Conservation (phyloP, 495 filamentous ascomycete species). For the Hapsidospora chrysogenum region DNA sequence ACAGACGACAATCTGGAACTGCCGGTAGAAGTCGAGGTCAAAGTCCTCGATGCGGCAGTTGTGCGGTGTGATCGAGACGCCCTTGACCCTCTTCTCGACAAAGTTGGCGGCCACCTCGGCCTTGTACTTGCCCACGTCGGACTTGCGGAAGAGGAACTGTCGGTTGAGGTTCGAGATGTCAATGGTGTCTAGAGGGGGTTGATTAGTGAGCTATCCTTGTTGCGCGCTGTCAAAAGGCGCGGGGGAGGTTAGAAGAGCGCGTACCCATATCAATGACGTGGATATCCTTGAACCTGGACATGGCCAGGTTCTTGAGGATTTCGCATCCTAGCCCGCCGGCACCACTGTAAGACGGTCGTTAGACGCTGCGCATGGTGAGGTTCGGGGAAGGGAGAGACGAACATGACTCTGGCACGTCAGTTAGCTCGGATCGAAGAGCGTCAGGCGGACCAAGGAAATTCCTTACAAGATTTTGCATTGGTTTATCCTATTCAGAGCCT, state of each 20-base stretch:
- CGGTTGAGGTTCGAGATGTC: slow-evolving; percentile 97
- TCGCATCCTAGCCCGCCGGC: slow-evolving; percentile 94
- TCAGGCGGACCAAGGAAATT: slow-evolving; percentile 8
- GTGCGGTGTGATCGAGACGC: slow-evolving; percentile 82
- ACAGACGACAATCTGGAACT: slow-evolving; percentile 85
- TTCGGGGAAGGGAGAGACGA: neutral
- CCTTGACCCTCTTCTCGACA: slow-evolving; percentile 73
- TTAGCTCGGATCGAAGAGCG: neutral
- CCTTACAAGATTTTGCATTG: slow-evolving; percentile 52
- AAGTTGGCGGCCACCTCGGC: slow-evolving; percentile 85
- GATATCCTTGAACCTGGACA: slow-evolving; percentile 91
- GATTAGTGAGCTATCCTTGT: no score
- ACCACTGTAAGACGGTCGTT: slow-evolving; percentile 36
- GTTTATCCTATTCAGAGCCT: slow-evolving; percentile 41
- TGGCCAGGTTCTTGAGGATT: slow-evolving; percentile 87
- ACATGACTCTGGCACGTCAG: slow-evolving; percentile 1
- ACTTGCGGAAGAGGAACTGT: slow-evolving; percentile 88
- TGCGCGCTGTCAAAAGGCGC: no score
- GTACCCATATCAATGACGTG: slow-evolving; percentile 96
- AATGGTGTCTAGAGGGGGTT: slow-evolving; percentile 48
- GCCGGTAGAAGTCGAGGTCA: slow-evolving; percentile 95
- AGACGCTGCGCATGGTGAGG: neutral
- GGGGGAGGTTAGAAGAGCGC: slow-evolving; percentile 25
- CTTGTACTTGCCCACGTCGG: slow-evolving; percentile 87
- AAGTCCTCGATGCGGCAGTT: slow-evolving; percentile 95